phyloP scores from a whole-genome alignment of 495 filamentous ascomycete genomes.

The Annulohypoxylon bovei region DNA sequence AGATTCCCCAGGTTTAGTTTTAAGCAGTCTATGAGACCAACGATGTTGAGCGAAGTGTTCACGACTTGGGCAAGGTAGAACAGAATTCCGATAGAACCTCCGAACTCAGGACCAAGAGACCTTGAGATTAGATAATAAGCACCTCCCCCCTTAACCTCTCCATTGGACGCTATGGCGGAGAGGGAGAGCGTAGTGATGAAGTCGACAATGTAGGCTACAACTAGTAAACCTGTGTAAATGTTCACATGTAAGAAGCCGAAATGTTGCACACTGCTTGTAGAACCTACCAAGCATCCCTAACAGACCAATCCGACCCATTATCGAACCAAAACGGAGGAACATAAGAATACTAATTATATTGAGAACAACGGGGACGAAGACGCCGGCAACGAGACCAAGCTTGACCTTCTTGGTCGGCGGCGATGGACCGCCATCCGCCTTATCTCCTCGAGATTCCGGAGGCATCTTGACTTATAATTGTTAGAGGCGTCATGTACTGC shows the following conservation, averaged over 20 bases:
- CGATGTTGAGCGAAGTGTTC: constrained; percentile 89
- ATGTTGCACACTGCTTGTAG: constrained; percentile 1
- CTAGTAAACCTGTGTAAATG: constrained; percentile 68
- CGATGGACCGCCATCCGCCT: constrained; percentile 6
- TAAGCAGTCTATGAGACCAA: constrained; percentile 85
- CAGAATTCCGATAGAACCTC: constrained; percentile 89
- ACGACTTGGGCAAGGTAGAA: constrained; percentile 87
- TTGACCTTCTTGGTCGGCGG: constrained; percentile 59
- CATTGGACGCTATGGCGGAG: constrained; percentile 90
- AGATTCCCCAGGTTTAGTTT: constrained; percentile 79
- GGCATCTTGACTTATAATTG: constrained; percentile 27
- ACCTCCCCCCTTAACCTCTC: constrained; percentile 86
- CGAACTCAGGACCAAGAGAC: constrained; percentile 87
- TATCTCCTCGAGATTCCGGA: constrained; percentile 38
- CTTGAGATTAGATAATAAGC: constrained; percentile 92
- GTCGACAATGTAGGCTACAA: constrained; percentile 78
- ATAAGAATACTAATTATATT: constrained; percentile 95
- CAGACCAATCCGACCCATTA: constrained; percentile 80
- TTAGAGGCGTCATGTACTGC: background rate
- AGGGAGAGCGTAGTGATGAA: constrained; percentile 86
- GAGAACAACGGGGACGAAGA: constrained; percentile 85
- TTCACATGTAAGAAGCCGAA: constrained; percentile 23
- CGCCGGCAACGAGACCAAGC: constrained; percentile 78
- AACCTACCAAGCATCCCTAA: constrained; percentile 79
- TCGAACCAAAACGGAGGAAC: constrained; percentile 86